Base-by-base conservation (phyloP, 2,329 filamentous ascomycete species). In the Stemphylium beticola region DNA sequence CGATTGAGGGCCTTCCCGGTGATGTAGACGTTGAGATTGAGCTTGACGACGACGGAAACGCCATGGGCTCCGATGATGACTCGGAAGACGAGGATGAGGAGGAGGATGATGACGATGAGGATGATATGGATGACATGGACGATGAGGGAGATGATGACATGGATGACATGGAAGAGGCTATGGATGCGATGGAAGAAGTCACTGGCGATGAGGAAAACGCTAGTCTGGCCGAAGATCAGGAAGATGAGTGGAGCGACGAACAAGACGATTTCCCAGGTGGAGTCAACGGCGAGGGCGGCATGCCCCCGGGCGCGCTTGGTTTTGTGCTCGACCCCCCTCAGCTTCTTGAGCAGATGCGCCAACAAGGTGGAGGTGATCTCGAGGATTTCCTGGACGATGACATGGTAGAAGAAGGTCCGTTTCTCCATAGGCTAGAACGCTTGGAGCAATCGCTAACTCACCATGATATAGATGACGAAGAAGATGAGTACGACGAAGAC, bases 11-110 rank as follows among this genome's bases (percentile, higher is more conserved):
- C 52, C 75, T 87, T 36, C 80, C 84, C 34, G 85, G 85, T 12
- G 85, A 87, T 64, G 76, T 86, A 75, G 87, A 91, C 33, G 90
- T 97, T 46, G 93, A 96, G 78, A 90, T 98, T 64, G 91, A 96
- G 58, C 90, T 97, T 22, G 86, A 88, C 31, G 86, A 87, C 10
- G 86, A 86, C 29, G 82, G 81, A 2, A 81, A 85, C 3, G 85
- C 86, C 7, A 81, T 84, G 49, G 81, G 82, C 8, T 79, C 82
- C 9, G 83, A 85, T 42, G 80, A 81, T n/a, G 70, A 74, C 24
- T 81, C 83, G 41, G 81, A 81, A 26, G 79, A 83, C n/a, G 83
- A 84, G 2, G 81, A 83, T 33, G 81, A 83, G 41, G 83, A 84
- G 2, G 80, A 78, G 4, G 82, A 85, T 18, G 78, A 84, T 18